Evolutionary conservation across 768 basidiomycete species (phyloP).

Genomic region (Lactifluus subvellereus): DNA sequence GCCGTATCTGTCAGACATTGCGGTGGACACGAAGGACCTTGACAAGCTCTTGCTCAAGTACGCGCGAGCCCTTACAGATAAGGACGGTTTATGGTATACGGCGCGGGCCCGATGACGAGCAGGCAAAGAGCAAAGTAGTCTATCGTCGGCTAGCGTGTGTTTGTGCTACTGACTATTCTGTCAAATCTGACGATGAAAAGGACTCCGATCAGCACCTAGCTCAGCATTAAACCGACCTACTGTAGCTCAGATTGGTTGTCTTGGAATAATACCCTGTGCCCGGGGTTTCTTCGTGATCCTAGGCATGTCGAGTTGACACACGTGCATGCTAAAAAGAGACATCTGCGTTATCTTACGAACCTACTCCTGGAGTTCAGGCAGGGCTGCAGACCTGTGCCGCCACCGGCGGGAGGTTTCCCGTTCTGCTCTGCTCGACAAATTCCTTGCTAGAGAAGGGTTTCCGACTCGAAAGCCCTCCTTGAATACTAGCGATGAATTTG

Average conservation of each 20-base stretch:
- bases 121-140: neutral
- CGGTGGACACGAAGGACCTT: constrained; percentile 77
- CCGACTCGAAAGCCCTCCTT: too few species aligned
- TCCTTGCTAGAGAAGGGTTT: too few species aligned
- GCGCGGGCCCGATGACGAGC: constrained; percentile 48
- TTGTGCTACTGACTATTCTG: neutral
- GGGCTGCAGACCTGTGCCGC: too few species aligned
- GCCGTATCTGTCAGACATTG: constrained; percentile 78
- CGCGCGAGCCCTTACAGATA: constrained; percentile 69
- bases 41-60: constrained; percentile 87
- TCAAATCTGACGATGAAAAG: neutral
- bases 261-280: too few species aligned
- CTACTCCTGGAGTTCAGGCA: too few species aligned
- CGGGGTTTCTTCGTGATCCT: too few species aligned
- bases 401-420: too few species aligned
- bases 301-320: too few species aligned
- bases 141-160: neutral
- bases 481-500: too few species aligned
- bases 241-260: neutral
- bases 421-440: too few species aligned
- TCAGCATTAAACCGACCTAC: neutral
- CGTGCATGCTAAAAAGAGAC: too few species aligned
- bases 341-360: too few species aligned
- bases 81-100: constrained; percentile 67
- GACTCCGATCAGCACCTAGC: neutral